Evolutionary conservation across 768 basidiomycete species (phyloP), one percentile per base, ranked within the genome.

Genomic region (Podaxis sp.): DNA sequence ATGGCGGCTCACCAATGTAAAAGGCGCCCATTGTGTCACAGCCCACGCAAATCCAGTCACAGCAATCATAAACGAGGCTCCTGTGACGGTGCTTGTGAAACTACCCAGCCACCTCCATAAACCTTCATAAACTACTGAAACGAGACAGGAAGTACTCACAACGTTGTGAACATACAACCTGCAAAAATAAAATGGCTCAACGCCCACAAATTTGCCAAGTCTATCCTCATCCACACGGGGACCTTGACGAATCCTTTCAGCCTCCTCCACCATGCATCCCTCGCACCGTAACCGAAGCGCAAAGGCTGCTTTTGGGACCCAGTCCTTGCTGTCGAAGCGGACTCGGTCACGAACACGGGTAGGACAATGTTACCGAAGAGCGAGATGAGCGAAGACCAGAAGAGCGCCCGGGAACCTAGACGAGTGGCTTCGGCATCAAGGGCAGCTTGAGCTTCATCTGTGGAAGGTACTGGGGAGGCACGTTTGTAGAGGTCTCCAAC

Each of bases 1-100:
- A 6, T 10, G 28, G 38, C 62, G 6, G 76, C 86, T 52, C 66
- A 96, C 93, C 70, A 99, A 74, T 0, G 94, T 87, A 75, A 93
- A 96, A 2, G 96, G 96, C 2, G 88, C 94, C 96, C 96, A 98
- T 74, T 90, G 89, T 0, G 89, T 85, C 56, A 98, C 82, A 4
- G 95, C 94, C 93, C 91, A 97, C n/a, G 91, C 89, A 68, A 97
- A 89, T 0, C 96, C 96, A 6, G 89, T 88, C 12, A 91, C 66
- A 7, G 88, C 84, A 56, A 97, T 85, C 64, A 98, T 81, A 12
- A 87, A 60, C 0, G 90, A 94, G 17, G 93, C 89, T 0, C 89
- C 87, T 15, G 70, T 70, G 0, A 95, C 89, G 15, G 81, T 86
- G 8, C 84, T 81, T 2, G 87, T 89, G 66, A 95, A 84, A 66